Evolutionary conservation across 768 basidiomycete genomes (phyloP), one percentile per base, ranked within the genome.

Genomic region (Suillus occidentalis): DNA sequence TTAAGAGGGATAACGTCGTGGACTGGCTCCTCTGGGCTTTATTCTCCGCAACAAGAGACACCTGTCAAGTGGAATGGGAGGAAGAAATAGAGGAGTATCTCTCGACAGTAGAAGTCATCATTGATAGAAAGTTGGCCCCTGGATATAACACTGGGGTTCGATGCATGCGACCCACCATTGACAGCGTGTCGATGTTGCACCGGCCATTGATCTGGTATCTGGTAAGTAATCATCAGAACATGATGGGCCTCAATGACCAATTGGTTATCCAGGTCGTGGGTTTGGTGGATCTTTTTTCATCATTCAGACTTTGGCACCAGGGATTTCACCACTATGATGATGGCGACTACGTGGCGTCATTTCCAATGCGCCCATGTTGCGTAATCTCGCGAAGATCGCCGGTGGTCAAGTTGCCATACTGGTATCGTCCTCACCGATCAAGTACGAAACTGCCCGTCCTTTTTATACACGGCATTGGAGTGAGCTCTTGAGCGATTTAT

Each of bases 391-490:
- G 70, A 20, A 57, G 69, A 4, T 82, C 85, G 0, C 67, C 72
- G 1, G 69, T 74, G 22, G 64, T 71, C 1, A 69, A 78, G 1
- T 55, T 84, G 12, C 76, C 79, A 1, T 85, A 82, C 68, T 84
- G 83, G 83, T 80, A 82, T 65, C 76, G 80, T 4, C 81, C 83
- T 3, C 87, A 89, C 64, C 78, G 74, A 40, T 83, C 85, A 5
- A 61, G 59, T 10, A 77, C 76, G 2, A 85, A 83, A 65, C 74
- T 77, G 10, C 87, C 88, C 0, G 74, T 90, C 12, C 72, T 89
- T n/a, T 88, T 90, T 69, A 68, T 90, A 1, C 89, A 90, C 62
- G 89, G 89, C 12, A 84, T 89, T n/a, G 89, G 89, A 12, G 86
- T 88, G 74, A 3, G 82, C 64, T 16, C 43, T 16, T 39, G 9